phyloP scores from a whole-genome alignment of 2,329 filamentous ascomycete genomes.

The Alternaria sp. region DNA sequence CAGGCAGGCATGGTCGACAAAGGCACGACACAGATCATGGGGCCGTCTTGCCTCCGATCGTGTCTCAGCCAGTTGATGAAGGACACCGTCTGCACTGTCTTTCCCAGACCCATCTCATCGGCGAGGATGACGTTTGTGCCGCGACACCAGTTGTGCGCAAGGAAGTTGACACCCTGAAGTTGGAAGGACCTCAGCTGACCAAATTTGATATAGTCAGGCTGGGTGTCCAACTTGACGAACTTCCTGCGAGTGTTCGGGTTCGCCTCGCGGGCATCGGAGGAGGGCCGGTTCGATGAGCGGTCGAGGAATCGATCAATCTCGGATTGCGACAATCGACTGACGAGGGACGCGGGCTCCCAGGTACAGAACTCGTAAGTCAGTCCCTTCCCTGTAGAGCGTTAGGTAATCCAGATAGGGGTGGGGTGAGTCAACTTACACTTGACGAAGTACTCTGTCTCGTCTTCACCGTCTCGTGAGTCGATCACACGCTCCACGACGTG shows the following conservation, averaged over 20 bases:
- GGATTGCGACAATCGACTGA: slow-evolving; percentile 79
- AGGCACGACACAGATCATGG: slow-evolving; percentile 95
- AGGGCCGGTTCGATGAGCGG: slow-evolving; percentile 78
- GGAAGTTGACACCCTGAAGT: slow-evolving; percentile 90
- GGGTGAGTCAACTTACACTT: slow-evolving; percentile 69
- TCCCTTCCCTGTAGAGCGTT: slow-evolving; percentile 67
- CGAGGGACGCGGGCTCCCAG: slow-evolving; percentile 81
- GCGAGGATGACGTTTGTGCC: slow-evolving; percentile 95
- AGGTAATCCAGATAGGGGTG: slow-evolving; percentile 24
- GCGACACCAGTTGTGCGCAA: slow-evolving; percentile 94
- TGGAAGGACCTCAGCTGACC: slow-evolving; percentile 93
- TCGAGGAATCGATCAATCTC: slow-evolving; percentile 93
- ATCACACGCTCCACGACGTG: slow-evolving; percentile 94
- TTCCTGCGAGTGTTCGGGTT: slow-evolving; percentile 71
- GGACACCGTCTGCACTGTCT: slow-evolving; percentile 95
- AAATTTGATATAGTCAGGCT: slow-evolving; percentile 83
- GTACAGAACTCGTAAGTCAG: slow-evolving; percentile 93
- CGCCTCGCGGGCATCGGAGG: slow-evolving; percentile 78
- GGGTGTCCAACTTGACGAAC: slow-evolving; percentile 68
- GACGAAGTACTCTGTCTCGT: slow-evolving; percentile 85
- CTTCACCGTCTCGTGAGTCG: slow-evolving; percentile 78
- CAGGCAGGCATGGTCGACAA: slow-evolving; percentile 97
- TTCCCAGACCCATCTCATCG: slow-evolving; percentile 98
- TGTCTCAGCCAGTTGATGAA: slow-evolving; percentile 98
- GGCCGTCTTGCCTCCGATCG: slow-evolving; percentile 86